A percentile compares a stretch with the other conserved stretches of the same genome.
Evolutionary conservation across 805 yeast species (phyloP).

Genomic region (Metschnikowia proteae): DNA sequence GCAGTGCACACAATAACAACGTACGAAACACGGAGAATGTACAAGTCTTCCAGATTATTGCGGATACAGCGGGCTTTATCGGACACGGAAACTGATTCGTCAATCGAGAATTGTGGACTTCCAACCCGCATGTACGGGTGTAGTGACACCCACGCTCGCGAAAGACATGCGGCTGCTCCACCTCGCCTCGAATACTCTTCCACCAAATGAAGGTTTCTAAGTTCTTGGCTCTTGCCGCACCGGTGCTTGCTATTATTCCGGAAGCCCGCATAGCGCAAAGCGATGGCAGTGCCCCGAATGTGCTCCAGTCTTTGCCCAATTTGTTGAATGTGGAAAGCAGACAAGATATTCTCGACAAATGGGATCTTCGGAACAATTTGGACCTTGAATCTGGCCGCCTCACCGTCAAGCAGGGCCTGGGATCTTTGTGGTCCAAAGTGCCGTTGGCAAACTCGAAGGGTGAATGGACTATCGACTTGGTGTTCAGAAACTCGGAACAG

Average conservation of each 20-base stretch:
- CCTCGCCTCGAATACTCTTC: not conserved
- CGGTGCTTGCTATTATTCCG: slow-evolving; percentile 17
- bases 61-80: not conserved
- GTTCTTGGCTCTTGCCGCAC: slow-evolving; percentile 3
- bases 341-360: slow-evolving; percentile 22
- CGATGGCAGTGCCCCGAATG: slow-evolving; percentile 4
- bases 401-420: slow-evolving; percentile 32
- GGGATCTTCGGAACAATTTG: slow-evolving; percentile 43
- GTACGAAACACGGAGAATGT: not conserved
- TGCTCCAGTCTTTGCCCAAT: slow-evolving; percentile 35
- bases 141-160: not conserved
- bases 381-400: slow-evolving; percentile 50
- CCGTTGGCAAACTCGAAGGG: slow-evolving; percentile 22
- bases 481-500: slow-evolving; percentile 58
- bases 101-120: not conserved
- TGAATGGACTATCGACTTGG: slow-evolving; percentile 57
- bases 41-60: no score
- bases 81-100: not conserved
- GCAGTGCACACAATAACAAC: not conserved
- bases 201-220: slow-evolving; percentile 5
- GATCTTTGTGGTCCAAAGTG: slow-evolving; percentile 44
- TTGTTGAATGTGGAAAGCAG: slow-evolving; percentile 27
- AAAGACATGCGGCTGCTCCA: not conserved
- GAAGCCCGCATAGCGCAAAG: slow-evolving; percentile 13
- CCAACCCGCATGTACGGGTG: not conserved